A percentile compares a stretch with the other conserved stretches of the same genome.
Conservation (phyloP, 352 stramenopile genomes). For the Phytophthora cryptogea region DNA sequence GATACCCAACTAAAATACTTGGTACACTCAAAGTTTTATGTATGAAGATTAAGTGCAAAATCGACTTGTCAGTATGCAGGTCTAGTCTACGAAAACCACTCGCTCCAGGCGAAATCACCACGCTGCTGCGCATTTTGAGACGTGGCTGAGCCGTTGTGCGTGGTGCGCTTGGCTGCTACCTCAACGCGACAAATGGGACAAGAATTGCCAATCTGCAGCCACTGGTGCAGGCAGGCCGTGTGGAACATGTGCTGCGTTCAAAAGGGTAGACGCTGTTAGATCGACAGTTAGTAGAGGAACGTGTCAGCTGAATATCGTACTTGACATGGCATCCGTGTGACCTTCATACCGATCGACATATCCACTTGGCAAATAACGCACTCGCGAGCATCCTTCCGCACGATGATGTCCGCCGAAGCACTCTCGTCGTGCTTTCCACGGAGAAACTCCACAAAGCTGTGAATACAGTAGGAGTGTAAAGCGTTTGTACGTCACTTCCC, state of each 20-base stretch:
- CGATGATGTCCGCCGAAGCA: constrained; percentile 49
- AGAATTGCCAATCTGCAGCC: constrained; percentile 84
- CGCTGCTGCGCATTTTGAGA: constrained; percentile 50
- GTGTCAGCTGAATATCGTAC: constrained; percentile 22
- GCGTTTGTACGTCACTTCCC: constrained; percentile 5
- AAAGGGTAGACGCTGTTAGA: neutral
- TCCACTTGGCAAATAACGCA: constrained; percentile 86
- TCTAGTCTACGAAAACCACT: constrained; percentile 76
- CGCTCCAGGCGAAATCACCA: constrained; percentile 69
- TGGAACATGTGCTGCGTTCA: constrained; percentile 78
- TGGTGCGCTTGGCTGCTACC: constrained; percentile 58
- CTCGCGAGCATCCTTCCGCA: constrained; percentile 72
- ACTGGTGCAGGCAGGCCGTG: constrained; percentile 74
- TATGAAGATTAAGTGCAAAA: constrained; percentile 1
- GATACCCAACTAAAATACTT: too few relatives aligned
- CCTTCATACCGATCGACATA: constrained; percentile 67
- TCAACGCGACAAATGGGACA: constrained; percentile 84
- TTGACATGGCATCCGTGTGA: constrained; percentile 77
- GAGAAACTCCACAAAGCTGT: constrained; percentile 67
- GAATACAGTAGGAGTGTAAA: neutral
- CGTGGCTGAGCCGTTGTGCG: constrained; percentile 23
- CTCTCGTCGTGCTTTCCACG: constrained; percentile 30
- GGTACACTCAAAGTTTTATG: too few relatives aligned
- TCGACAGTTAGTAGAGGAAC: too few relatives aligned
- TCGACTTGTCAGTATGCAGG: neutral